Evolutionary conservation across 2,329 filamentous ascomycete species (phyloP).

Genomic region (Sporothrix pallida): DNA sequence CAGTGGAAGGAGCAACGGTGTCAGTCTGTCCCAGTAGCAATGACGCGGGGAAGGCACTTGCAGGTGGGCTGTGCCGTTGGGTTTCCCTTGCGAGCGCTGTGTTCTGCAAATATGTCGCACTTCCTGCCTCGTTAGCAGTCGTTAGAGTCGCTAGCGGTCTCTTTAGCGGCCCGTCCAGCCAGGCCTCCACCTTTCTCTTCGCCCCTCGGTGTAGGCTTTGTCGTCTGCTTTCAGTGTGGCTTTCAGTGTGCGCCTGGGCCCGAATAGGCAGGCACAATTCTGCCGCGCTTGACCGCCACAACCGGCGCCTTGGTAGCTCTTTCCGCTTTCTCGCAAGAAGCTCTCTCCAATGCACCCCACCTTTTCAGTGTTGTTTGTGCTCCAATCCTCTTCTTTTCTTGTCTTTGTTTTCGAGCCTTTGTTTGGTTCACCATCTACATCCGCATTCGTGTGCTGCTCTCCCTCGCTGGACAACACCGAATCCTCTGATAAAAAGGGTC

Average conservation of each 20-base stretch:
- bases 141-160: slow-evolving; percentile 1
- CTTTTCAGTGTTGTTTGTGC: slow-evolving; percentile 14
- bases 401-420: slow-evolving; percentile 19
- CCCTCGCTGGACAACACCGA: neutral
- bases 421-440: slow-evolving; percentile 14
- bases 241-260: slow-evolving; percentile 1
- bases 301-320: slow-evolving; percentile 17
- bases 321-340: neutral
- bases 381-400: slow-evolving; percentile 10
- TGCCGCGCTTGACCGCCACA: neutral
- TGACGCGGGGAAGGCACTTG: slow-evolving; percentile 10
- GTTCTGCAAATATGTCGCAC: neutral
- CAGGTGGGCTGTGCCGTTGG: neutral
- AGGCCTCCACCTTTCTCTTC: neutral
- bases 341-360: slow-evolving; percentile 25
- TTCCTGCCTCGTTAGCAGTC: neutral
- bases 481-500: neutral
- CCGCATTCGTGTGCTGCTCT: slow-evolving; percentile 14
- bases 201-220: slow-evolving; percentile 7
- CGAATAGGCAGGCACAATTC: slow-evolving; percentile 23
- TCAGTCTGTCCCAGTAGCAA: neutral
- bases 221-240: neutral
- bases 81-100: neutral
- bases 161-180: slow-evolving; percentile 21
- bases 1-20: slow-evolving; percentile 17